These are phyloP conservation scores for Lycium ferocissimum DNA, from an alignment of 257 asterid genomes.

Conservation along the genomic window DNA sequence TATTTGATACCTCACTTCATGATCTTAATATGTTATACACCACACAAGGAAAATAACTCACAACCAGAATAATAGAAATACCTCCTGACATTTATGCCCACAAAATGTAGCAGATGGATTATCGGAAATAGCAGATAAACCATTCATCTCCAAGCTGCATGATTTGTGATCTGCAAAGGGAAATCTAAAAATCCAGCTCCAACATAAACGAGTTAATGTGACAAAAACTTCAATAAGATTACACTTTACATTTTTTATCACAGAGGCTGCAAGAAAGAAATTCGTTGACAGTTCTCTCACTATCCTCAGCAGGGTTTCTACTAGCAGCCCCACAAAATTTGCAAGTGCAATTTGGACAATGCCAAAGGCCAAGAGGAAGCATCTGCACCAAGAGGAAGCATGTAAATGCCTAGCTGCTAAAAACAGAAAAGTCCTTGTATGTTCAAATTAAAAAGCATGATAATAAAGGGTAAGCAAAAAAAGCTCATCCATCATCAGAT, in stretches of 20 bases:
- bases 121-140: constrained; percentile 50
- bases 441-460: neutral
- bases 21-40: constrained; percentile 11
- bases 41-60: constrained; percentile 8
- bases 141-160: constrained; percentile 56
- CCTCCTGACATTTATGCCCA: constrained; percentile 86
- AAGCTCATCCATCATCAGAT: neutral
- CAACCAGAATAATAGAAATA: constrained; percentile 39
- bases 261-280: constrained; percentile 70
- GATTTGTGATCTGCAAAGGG: constrained; percentile 70
- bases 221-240: constrained; percentile 32
- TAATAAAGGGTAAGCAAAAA: neutral
- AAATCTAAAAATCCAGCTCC: constrained; percentile 33
- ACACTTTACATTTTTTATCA: constrained; percentile 75
- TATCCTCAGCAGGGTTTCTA: constrained; percentile 47
- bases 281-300: constrained; percentile 42
- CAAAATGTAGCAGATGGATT: constrained; percentile 57
- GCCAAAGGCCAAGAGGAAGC: constrained; percentile 94
- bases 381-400: constrained; percentile 54
- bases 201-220: neutral
- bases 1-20: neutral
- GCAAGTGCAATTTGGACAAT: constrained; percentile 87
- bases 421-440: neutral
- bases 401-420: constrained; percentile 3
- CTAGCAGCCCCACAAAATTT: constrained; percentile 71